phyloP scores from a whole-genome alignment of 805 yeast genomes.

The Candida insectalens region DNA sequence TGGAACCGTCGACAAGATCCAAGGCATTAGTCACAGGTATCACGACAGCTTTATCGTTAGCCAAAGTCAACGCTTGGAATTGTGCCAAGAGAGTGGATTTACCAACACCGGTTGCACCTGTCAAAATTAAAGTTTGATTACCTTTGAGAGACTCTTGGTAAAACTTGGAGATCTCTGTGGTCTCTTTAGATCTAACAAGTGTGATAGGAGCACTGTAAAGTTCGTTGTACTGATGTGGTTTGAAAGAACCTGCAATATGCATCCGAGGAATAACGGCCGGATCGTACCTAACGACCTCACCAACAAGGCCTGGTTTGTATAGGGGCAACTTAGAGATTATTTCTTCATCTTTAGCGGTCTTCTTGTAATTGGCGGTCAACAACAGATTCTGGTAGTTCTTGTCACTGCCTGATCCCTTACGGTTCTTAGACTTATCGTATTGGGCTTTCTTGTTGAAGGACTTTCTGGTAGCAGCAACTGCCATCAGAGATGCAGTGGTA shows the following conservation, averaged over 20 bases:
- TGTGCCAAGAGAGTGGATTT: slow-evolving; percentile 69
- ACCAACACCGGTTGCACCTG: slow-evolving; percentile 72
- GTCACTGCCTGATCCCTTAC: slow-evolving; percentile 25
- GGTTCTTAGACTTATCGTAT: slow-evolving; percentile 16
- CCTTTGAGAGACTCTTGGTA: slow-evolving; percentile 24
- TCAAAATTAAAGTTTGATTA: slow-evolving; percentile 40
- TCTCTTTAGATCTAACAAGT: slow-evolving; percentile 42
- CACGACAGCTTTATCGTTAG: slow-evolving; percentile 27
- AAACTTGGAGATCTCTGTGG: slow-evolving; percentile 28
- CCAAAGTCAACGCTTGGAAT: slow-evolving; percentile 42
- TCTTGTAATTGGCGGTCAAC: slow-evolving; percentile 15
- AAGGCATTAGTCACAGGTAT: slow-evolving; percentile 58
- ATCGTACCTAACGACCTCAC: slow-evolving; percentile 32
- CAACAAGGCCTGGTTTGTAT: slow-evolving; percentile 9
- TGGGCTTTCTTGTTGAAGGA: slow-evolving; percentile 20
- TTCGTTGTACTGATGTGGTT: slow-evolving; percentile 61
- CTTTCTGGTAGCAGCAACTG: slow-evolving; percentile 18
- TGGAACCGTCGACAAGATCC: slow-evolving; percentile 59
- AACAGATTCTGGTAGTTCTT: slow-evolving; percentile 18
- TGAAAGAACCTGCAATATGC: slow-evolving; percentile 50
- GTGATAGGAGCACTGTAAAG: slow-evolving; percentile 51
- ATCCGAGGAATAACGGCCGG: slow-evolving; percentile 32
- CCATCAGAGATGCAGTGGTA: slow-evolving; percentile 5
- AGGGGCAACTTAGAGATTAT: slow-evolving; percentile 12
- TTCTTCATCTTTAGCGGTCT: slow-evolving; percentile 13